Conservation (phyloP, 2,329 filamentous ascomycete genomes). For the Colletotrichum trifolii region DNA sequence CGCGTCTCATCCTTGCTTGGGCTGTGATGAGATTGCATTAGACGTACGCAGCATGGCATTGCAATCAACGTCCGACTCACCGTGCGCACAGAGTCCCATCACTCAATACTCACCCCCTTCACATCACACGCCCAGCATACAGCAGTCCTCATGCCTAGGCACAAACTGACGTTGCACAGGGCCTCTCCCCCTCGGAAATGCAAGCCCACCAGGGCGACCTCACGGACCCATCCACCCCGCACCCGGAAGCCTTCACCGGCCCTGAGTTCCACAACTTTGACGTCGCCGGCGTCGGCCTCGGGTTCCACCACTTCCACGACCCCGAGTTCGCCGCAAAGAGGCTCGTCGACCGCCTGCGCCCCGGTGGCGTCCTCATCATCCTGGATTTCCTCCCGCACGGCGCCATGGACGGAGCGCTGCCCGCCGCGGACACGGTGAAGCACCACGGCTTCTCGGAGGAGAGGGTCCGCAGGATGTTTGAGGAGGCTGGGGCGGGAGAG, state of each 20-base stretch:
- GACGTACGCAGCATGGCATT: no score
- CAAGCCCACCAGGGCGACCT: conserved; percentile 69
- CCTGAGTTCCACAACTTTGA: conserved; percentile 77
- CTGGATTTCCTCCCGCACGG: conserved; percentile 73
- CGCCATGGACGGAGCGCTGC: conserved; percentile 39
- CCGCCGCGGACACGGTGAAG: conserved; percentile 62
- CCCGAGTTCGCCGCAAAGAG: conserved; percentile 68
- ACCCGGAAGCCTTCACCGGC: conserved; percentile 66
- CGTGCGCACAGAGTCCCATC: no score
- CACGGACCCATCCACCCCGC: conserved; percentile 54
- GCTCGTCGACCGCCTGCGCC: conserved; percentile 70
- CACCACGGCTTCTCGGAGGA: conserved; percentile 74
- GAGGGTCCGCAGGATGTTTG: conserved; percentile 70
- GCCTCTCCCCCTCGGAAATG: conserved; percentile 63
- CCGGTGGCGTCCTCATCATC: conserved; percentile 75
- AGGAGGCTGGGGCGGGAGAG: conserved; percentile 67
- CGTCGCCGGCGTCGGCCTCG: conserved; percentile 70
- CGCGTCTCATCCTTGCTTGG: no score
- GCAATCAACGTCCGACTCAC: no score
- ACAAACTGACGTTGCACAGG: conserved; percentile 46
- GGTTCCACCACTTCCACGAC: conserved; percentile 76
- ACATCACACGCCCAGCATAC: no score
- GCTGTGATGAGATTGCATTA: no score
- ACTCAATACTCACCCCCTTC: no score
- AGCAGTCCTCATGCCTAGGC: background rate